These are phyloP conservation scores for Sporothrix protearum DNA, from an alignment of 2,329 filamentous ascomycete species.

Conservation along the genomic window DNA sequence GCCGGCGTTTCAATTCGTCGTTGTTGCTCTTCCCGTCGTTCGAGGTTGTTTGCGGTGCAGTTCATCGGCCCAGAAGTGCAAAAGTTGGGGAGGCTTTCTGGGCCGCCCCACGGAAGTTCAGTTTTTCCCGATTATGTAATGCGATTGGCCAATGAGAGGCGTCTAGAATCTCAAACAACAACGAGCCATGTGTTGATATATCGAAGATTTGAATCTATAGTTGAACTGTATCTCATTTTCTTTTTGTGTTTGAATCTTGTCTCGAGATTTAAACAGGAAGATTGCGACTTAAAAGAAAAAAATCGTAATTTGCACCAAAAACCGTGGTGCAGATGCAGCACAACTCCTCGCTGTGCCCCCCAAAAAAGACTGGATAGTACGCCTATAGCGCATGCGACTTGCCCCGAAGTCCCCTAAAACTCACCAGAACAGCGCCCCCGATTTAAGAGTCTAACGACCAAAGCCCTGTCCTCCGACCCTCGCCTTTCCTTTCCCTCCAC, in stretches of 20 bases:
- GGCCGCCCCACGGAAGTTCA: constrained; percentile 1
- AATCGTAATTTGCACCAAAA: neutral
- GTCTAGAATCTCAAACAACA: too few species aligned
- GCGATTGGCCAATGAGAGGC: neutral
- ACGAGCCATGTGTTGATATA: too few species aligned
- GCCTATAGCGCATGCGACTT: neutral
- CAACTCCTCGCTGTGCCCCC: constrained; percentile 8
- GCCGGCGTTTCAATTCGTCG: neutral
- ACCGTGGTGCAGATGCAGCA: neutral
- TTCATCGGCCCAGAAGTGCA: neutral
- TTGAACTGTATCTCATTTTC: too few species aligned
- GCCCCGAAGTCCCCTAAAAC: neutral
- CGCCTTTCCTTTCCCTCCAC: neutral
- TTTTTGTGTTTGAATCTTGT: too few species aligned
- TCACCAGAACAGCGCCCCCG: neutral
- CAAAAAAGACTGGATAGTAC: neutral
- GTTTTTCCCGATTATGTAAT: constrained; percentile 14
- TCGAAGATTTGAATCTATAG: too few species aligned
- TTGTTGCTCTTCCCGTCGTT: neutral
- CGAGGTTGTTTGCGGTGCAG: neutral
- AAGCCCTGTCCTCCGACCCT: too few species aligned
- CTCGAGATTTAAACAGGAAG: neutral
- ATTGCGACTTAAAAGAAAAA: neutral
- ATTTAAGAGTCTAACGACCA: neutral
- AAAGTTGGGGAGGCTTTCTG: neutral